Conservation (phyloP, 805 yeast species). For the Kluyveromyces dobzhanskii region DNA sequence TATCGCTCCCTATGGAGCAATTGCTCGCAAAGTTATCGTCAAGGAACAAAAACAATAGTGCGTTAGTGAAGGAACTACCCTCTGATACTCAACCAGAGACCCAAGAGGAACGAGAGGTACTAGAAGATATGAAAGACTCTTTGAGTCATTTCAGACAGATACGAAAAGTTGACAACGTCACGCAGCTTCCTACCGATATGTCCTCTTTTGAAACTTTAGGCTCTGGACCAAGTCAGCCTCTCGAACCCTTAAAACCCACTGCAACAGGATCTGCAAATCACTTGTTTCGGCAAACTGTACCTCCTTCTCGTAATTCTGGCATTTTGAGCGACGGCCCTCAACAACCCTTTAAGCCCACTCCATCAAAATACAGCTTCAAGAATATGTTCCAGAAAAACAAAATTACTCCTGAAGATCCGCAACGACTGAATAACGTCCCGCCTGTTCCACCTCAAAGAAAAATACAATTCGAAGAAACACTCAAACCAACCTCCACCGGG, state of each 20-base stretch:
- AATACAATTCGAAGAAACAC: constrained; percentile 13
- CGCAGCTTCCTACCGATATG: not conserved
- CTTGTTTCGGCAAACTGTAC: constrained; percentile 27
- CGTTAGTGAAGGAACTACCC: constrained; percentile 26
- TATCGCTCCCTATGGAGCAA: constrained; percentile 72
- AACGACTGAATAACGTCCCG: not conserved
- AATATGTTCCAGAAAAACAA: constrained; percentile 13
- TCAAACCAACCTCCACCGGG: constrained; percentile 35
- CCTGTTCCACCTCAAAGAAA: not conserved
- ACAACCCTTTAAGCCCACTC: constrained; percentile 29
- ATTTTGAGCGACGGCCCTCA: constrained; percentile 12
- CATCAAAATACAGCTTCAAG: constrained; percentile 26
- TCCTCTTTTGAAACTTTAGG: constrained; percentile 59
- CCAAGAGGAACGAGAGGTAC: constrained; percentile 61
- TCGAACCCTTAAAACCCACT: constrained; percentile 29
- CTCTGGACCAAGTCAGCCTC: constrained; percentile 16
- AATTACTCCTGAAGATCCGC: constrained; percentile 4
- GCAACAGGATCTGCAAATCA: constrained; percentile 30
- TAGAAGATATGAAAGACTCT: constrained; percentile 67
- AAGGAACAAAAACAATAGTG: constrained; percentile 15
- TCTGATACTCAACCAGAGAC: constrained; percentile 30
- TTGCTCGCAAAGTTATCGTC: constrained; percentile 40
- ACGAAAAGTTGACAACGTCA: constrained; percentile 62
- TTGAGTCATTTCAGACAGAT: constrained; percentile 69
- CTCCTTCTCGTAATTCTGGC: constrained; percentile 9